Evolutionary conservation across 495 filamentous ascomycete genomes (phyloP).

Genomic region (Chaetomium cochliodes): DNA sequence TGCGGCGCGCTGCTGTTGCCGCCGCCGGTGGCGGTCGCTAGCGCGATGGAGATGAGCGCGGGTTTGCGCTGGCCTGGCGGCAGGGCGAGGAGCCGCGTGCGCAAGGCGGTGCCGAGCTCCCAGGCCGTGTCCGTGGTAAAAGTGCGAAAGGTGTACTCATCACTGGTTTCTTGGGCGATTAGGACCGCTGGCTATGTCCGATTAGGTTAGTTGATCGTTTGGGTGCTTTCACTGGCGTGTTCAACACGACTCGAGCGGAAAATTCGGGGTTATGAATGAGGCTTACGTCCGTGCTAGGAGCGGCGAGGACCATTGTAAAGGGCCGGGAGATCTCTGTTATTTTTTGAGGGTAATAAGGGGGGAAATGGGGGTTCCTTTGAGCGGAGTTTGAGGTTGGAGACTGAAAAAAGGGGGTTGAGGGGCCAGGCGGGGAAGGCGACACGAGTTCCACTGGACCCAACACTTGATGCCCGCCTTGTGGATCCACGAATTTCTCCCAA

Average conservation of each 20-base stretch:
- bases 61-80: conserved; percentile 8
- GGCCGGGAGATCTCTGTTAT: neutral
- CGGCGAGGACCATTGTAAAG: conserved; percentile 2
- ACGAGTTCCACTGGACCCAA: neutral
- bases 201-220: neutral
- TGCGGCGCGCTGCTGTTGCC: conserved; percentile 35
- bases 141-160: conserved; percentile 7
- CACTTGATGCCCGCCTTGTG: neutral
- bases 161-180: conserved; percentile 10
- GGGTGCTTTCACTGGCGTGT: no score
- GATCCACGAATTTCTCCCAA: neutral
- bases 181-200: conserved; percentile 7
- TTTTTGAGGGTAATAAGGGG: neutral
- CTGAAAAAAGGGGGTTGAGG: neutral
- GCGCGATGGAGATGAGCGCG: conserved; percentile 9
- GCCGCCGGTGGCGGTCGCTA: neutral
- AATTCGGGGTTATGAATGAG: neutral
- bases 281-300: conserved; percentile 12
- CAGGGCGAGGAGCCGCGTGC: neutral
- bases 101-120: conserved; percentile 4
- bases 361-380: neutral
- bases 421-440: neutral
- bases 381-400: neutral
- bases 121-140: conserved; percentile 9
- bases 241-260: no score